Evolutionary conservation across 2,329 filamentous ascomycete species (phyloP).

Genomic region (Metarhizium humberi): DNA sequence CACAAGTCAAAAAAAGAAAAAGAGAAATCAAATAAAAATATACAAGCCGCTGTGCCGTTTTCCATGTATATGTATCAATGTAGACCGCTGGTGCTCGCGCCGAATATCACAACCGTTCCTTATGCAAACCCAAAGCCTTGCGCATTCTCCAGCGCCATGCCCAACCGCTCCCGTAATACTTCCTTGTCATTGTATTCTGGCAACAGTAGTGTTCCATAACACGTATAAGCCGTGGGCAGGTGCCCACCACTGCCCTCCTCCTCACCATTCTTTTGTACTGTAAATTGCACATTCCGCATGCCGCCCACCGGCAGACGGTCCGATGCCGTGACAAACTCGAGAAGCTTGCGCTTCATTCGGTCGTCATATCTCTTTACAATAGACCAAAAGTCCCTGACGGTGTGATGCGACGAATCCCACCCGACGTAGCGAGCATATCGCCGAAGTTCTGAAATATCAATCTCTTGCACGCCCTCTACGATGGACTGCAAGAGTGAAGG

Average conservation of each 20-base stretch:
- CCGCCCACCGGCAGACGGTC: constrained; percentile 86
- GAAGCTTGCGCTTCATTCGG: constrained; percentile 61
- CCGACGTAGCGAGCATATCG: constrained; percentile 70
- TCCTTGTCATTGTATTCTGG: constrained; percentile 70
- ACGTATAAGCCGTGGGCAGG: constrained; percentile 83
- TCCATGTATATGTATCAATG: not conserved
- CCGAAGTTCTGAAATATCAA: constrained; percentile 67
- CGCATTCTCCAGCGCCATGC: constrained; percentile 79
- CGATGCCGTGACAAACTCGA: constrained; percentile 93
- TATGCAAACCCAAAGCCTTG: constrained; percentile 81
- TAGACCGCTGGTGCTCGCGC: not conserved
- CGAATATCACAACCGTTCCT: constrained; percentile 2
- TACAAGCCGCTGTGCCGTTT: constrained; percentile 1
- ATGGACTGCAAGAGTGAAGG: constrained; percentile 64
- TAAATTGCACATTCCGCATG: constrained; percentile 71
- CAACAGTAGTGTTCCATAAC: constrained; percentile 79
- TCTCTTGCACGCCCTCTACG: constrained; percentile 74
- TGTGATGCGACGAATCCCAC: constrained; percentile 60
- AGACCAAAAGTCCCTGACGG: constrained; percentile 75
- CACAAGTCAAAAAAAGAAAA: not conserved
- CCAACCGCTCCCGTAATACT: constrained; percentile 63
- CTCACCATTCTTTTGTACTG: constrained; percentile 68
- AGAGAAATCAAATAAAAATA: not conserved
- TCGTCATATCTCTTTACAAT: constrained; percentile 61
- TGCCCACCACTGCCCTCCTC: constrained; percentile 43